Conservation (phyloP, 2,329 filamentous ascomycete genomes). For the Neonectria faginata region DNA sequence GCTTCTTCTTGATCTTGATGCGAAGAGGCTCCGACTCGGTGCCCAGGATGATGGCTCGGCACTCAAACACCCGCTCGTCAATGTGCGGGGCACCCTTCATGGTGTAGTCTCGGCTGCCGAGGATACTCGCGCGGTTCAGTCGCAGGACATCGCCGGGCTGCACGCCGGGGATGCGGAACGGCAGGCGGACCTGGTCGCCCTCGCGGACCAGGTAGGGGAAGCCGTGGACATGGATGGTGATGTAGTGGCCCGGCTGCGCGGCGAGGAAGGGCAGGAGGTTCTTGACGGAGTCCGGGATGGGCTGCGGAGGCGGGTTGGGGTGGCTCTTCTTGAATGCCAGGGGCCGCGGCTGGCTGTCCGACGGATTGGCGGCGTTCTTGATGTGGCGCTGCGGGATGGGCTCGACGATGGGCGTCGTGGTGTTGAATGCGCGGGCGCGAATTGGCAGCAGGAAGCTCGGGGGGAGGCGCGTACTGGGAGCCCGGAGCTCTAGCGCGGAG, state of each 20-base stretch:
- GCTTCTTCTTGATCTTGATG: conserved; percentile 84
- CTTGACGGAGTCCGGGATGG: conserved; percentile 67
- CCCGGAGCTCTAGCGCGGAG: conserved; percentile 71
- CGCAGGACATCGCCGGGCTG: conserved; percentile 86
- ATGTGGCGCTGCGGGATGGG: conserved; percentile 48
- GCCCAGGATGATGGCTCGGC: conserved; percentile 85
- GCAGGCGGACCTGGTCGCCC: conserved; percentile 81
- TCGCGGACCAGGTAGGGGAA: conserved; percentile 82
- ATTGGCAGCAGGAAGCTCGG: conserved; percentile 44
- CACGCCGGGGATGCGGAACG: conserved; percentile 82
- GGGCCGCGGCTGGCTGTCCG: conserved; percentile 48
- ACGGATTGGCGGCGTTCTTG: conserved; percentile 55
- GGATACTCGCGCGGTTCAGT: conserved; percentile 82
- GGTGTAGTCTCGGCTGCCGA: conserved; percentile 92
- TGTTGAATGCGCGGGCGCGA: conserved; percentile 46
- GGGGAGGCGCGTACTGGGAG: conserved; percentile 48
- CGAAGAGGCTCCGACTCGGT: conserved; percentile 84
- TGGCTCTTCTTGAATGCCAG: conserved; percentile 57
- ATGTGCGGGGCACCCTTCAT: conserved; percentile 85
- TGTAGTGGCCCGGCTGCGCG: conserved; percentile 81
- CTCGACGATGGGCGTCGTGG: conserved; percentile 62
- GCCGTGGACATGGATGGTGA: conserved; percentile 82
- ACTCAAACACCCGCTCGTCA: conserved; percentile 86
- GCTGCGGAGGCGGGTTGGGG: conserved; percentile 49
- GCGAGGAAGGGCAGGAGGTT: conserved; percentile 76